Percentiles rank a stretch among this genome's conserved stretches.
These are phyloP conservation scores for Suillus cothurnatus DNA, from an alignment of 768 basidiomycete genomes.

Conservation along the genomic window DNA sequence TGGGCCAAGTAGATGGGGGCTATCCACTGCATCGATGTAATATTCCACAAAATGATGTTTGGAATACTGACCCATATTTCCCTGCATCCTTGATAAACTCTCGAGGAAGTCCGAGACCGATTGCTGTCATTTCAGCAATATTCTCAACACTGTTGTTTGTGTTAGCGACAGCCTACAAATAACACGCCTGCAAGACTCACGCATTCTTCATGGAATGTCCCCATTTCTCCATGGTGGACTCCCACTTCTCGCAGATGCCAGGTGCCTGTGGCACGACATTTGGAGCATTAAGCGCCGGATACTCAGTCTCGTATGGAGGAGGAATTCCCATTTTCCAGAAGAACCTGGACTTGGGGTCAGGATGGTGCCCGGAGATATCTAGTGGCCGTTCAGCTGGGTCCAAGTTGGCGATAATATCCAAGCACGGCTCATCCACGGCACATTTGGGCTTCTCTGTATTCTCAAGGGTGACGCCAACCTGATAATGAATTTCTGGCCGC, in stretches of 20 bases:
- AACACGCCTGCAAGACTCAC: conserved; percentile 45
- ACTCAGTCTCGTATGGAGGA: conserved; percentile 79
- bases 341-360: conserved; percentile 95
- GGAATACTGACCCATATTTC: conserved; percentile 68
- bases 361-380: conserved; percentile 76
- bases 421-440: conserved; percentile 81
- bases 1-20: conserved; percentile 88
- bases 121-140: conserved; percentile 85
- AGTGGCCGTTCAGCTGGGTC: conserved; percentile 82
- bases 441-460: conserved; percentile 94
- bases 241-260: conserved; percentile 64
- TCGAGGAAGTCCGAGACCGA: conserved; percentile 75
- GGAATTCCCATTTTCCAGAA: conserved; percentile 82
- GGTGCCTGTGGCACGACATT: conserved; percentile 79
- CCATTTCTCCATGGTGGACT: conserved; percentile 80
- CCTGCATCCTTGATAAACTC: conserved; percentile 80
- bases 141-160: conserved; percentile 70
- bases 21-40: conserved; percentile 22
- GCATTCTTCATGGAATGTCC: conserved; percentile 85
- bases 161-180: background rate
- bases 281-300: conserved; percentile 73
- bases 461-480: conserved; percentile 94
- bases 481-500: conserved; percentile 85
- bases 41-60: background rate
- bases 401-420: conserved; percentile 73